These are phyloP conservation scores for Kuraishia floccosa DNA, from an alignment of 805 yeast genomes.

Conservation along the genomic window DNA sequence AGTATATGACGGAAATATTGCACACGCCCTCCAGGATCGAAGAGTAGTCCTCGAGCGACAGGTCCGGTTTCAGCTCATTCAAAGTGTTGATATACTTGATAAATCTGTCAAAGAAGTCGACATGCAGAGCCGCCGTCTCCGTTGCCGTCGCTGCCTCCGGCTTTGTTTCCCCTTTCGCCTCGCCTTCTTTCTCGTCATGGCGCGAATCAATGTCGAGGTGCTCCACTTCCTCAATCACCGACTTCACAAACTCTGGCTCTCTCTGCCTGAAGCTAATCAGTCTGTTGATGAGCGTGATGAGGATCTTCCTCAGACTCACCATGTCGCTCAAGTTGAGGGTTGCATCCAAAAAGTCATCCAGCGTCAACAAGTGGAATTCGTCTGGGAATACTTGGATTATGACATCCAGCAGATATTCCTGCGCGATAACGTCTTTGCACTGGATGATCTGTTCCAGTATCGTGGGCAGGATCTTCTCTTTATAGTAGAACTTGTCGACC, in stretches of 20 bases:
- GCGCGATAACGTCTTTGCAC: conserved; percentile 87
- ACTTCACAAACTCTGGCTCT: conserved; percentile 15
- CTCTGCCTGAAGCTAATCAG: conserved; percentile 42
- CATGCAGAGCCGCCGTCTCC: conserved; percentile 3
- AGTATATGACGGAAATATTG: conserved; percentile 52
- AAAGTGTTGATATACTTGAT: conserved; percentile 54
- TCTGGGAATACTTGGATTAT: conserved; percentile 92
- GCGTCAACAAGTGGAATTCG: conserved; percentile 71
- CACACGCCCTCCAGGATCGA: conserved; percentile 56
- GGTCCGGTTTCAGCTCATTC: conserved; percentile 45
- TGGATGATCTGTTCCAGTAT: conserved; percentile 85
- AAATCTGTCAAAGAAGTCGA: conserved; percentile 46
- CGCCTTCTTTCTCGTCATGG: conserved; percentile 6
- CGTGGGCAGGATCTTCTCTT: conserved; percentile 56
- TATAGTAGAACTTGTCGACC: conserved; percentile 40
- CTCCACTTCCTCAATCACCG: conserved; percentile 1
- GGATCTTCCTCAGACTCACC: conserved; percentile 55
- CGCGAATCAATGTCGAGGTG: conserved; percentile 2
- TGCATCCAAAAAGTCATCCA: conserved; percentile 55
- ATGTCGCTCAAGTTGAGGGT: conserved; percentile 58
- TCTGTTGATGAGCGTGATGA: conserved; percentile 64
- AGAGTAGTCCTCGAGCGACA: conserved; percentile 58
- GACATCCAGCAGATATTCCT: conserved; percentile 84
- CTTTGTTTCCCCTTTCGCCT: conserved; percentile 2
- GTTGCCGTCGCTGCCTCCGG: conserved; percentile 6